Evolutionary conservation across 805 yeast genomes (phyloP), one percentile per base, ranked within the genome.

Genomic region (Yarrowia sp.): DNA sequence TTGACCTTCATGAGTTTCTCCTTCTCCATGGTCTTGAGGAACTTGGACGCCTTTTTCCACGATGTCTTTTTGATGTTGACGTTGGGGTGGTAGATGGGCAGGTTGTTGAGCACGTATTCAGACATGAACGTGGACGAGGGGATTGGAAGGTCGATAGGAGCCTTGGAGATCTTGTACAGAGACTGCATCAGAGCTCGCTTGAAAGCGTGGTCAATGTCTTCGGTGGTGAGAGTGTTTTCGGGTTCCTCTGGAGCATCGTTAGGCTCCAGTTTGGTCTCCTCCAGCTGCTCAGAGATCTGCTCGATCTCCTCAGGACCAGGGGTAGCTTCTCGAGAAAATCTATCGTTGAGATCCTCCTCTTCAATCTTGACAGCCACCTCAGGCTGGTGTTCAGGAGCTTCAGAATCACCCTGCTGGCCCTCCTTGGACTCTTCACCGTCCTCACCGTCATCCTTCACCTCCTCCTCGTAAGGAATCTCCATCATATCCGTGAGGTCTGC

Each of bases 11-110:
- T 70, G 67, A 87, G 84, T 1, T 86, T 86, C 52, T 83, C 82
- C 75, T 92, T 94, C 71, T 91, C 97, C 87, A 93, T 91, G 8
- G 90, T 87, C 74, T 92, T 94, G 67, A 94, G 78, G 73, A 88
- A 92, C 76, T 92, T 93, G 14, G 92, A 84, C 4, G 94, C 86
- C 74, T 94, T 94, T 76, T 90, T 92, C 96, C 96, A 94, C 2
- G 92, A 85, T 0, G 97, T 87, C 74, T 86, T 89, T 76, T 92
- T 93, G 67, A 89, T 83, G 33, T 61, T 68, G 30, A 78, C 71
- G 10, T 71, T 72, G 0, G 84, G 81, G 64, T 75, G 74, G 43
- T 70, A 70, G 55, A 70, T 73, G 1, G 97, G 96, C n/a, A 94
- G 77, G 76, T 92, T 91, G 61, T 84, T 85, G 69, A 87, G 81